These are phyloP conservation scores for Verticillium klebahnii DNA, from an alignment of 2,329 filamentous ascomycete species.

Conservation along the genomic window DNA sequence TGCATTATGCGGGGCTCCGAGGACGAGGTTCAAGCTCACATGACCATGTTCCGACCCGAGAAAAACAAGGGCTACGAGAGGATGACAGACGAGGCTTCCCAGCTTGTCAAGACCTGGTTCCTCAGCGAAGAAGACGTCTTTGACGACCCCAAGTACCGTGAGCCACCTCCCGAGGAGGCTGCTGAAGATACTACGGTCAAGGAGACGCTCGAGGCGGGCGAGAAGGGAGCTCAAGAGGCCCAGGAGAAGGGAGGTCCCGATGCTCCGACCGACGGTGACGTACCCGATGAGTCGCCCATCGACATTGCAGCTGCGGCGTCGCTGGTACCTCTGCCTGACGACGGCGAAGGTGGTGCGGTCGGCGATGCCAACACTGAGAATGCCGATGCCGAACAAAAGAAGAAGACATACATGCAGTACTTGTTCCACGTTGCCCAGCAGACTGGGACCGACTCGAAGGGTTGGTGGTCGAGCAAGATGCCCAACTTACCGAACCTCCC, in stretches of 20 bases:
- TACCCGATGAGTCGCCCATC: constrained; percentile 40
- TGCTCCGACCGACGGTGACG: constrained; percentile 10
- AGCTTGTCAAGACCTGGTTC: constrained; percentile 55
- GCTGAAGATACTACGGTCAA: constrained; percentile 23
- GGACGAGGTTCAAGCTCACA: constrained; percentile 72
- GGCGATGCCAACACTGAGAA: constrained; percentile 25
- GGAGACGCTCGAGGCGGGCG: constrained; percentile 23
- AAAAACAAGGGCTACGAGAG: constrained; percentile 60
- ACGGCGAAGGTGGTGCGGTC: constrained; percentile 28
- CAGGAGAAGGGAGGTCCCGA: constrained; percentile 14
- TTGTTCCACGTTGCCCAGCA: constrained; percentile 45
- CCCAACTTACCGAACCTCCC: constrained; percentile 29
- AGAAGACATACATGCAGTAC: constrained; percentile 41
- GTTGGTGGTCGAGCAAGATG: constrained; percentile 42
- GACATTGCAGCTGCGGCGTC: constrained; percentile 50
- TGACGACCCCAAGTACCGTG: constrained; percentile 41
- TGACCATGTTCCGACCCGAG: constrained; percentile 58
- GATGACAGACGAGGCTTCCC: constrained; percentile 56
- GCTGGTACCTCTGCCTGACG: constrained; percentile 41
- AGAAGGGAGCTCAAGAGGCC: constrained; percentile 16
- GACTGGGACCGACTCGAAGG: constrained; percentile 39
- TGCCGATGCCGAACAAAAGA: constrained; percentile 25
- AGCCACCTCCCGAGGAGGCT: constrained; percentile 30
- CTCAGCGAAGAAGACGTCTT: constrained; percentile 36
- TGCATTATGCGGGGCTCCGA: constrained; percentile 58